A percentile compares a stretch with the other conserved stretches of the same genome.
Evolutionary conservation across 495 filamentous ascomycete species (phyloP).

Genomic region (Aspergillus ostianus): DNA sequence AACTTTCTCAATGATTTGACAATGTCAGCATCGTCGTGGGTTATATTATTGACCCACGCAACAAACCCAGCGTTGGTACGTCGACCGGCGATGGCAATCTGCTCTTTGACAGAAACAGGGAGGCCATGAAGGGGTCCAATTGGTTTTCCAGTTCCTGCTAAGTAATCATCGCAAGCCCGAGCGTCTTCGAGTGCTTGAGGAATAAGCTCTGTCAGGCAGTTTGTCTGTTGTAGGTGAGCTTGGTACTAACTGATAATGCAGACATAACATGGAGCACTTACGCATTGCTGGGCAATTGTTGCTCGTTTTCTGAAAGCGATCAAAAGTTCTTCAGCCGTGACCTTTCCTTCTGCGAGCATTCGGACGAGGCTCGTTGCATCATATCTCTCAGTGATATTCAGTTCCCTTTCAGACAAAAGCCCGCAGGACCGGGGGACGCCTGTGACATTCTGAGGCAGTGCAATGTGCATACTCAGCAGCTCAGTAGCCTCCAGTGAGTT

Average conservation of each 20-base stretch:
- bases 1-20: slow-evolving; percentile 3
- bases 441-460: too few species aligned
- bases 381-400: not conserved
- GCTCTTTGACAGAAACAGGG: slow-evolving; percentile 41
- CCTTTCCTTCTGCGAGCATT: not conserved
- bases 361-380: not conserved
- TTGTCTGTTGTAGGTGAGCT: too few species aligned
- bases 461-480: too few species aligned
- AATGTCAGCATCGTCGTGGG: too few species aligned
- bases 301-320: slow-evolving; percentile 55
- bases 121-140: slow-evolving; percentile 62
- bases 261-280: too few species aligned
- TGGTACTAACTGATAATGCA: too few species aligned
- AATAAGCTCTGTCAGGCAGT: slow-evolving; percentile 61
- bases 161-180: slow-evolving; percentile 33
- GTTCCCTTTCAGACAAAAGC: not conserved
- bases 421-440: not conserved
- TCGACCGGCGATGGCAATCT: slow-evolving; percentile 18
- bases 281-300: slow-evolving; percentile 49
- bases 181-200: slow-evolving; percentile 33
- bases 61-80: slow-evolving; percentile 17
- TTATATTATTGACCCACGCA: slow-evolving; percentile 13
- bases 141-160: slow-evolving; percentile 31
- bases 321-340: slow-evolving; percentile 30
- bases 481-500: too few species aligned